phyloP scores from a whole-genome alignment of 1,139 yeast genomes.

The Suhomyces kunorum region DNA sequence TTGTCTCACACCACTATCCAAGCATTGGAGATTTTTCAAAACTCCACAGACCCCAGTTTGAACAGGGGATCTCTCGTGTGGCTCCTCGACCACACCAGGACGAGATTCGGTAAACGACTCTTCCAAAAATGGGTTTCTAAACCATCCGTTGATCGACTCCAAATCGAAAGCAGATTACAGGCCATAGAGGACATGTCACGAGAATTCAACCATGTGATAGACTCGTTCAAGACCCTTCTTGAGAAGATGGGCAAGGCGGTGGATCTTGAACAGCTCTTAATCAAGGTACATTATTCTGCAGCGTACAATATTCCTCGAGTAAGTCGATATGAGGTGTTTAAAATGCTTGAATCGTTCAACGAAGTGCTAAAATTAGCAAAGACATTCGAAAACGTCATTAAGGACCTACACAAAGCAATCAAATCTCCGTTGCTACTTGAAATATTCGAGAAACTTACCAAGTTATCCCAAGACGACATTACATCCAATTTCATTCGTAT shows the following conservation, averaged over 20 bases:
- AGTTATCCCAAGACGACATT: constrained; percentile 14
- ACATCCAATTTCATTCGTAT: constrained; percentile 44
- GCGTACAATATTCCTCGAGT: constrained; percentile 43
- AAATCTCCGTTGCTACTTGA: constrained; percentile 29
- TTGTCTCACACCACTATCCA: constrained; percentile 68
- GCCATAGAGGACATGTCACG: constrained; percentile 64
- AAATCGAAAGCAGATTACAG: constrained; percentile 59
- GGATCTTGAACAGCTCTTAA: constrained; percentile 69
- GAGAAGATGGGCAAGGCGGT: constrained; percentile 28
- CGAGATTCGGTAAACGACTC: constrained; percentile 71
- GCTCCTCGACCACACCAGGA: constrained; percentile 77
- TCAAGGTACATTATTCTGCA: constrained; percentile 64
- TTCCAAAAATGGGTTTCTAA: constrained; percentile 70
- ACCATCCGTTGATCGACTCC: constrained; percentile 59
- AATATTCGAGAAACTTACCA: constrained; percentile 27
- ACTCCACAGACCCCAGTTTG: constrained; percentile 53
- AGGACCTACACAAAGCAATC: constrained; percentile 10
- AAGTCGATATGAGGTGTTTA: constrained; percentile 65
- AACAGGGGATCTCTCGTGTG: constrained; percentile 72
- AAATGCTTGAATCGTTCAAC: constrained; percentile 52
- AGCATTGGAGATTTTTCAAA: constrained; percentile 72
- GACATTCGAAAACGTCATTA: constrained; percentile 28
- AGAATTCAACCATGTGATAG: constrained; percentile 51
- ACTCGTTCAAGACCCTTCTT: constrained; percentile 49
- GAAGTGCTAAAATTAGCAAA: constrained; percentile 36